A percentile compares a stretch with the other conserved stretches of the same genome.
Conservation (phyloP, 192 early-diverging fungal species). For the Phycomyces blakesleeanus region DNA sequence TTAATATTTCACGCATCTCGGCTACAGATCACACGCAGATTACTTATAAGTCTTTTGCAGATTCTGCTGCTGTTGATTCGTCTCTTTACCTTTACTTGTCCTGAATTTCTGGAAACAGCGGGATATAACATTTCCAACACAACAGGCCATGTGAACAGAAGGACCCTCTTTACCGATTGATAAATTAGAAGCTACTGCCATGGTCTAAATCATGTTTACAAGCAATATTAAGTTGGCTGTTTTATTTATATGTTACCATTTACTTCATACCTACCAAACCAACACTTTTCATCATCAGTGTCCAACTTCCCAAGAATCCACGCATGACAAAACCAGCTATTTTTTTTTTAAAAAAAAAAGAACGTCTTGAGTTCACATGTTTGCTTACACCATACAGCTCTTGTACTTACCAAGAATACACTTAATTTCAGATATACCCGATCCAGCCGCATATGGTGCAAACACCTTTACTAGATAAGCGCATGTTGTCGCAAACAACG, state of each 20-base stretch:
- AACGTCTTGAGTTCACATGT: too few species aligned
- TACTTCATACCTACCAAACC: slow-evolving; percentile 56
- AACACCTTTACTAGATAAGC: slow-evolving; percentile 72
- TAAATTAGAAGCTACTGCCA: slow-evolving; percentile 86
- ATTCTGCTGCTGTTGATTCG: neutral
- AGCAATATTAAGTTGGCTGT: neutral
- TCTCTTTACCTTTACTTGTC: slow-evolving; percentile 63
- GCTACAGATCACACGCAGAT: slow-evolving; percentile 31
- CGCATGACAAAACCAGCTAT: slow-evolving; percentile 88
- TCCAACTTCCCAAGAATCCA: slow-evolving; percentile 89
- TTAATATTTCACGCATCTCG: slow-evolving; percentile 78
- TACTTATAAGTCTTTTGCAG: too few species aligned
- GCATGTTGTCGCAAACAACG: slow-evolving; percentile 65
- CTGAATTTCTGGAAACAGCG: slow-evolving; percentile 76
- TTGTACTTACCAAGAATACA: slow-evolving; percentile 58
- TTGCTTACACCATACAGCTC: neutral
- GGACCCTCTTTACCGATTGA: slow-evolving; percentile 95
- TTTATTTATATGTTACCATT: too few species aligned
- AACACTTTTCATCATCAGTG: slow-evolving; percentile 87
- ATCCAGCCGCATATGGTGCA: slow-evolving; percentile 90
- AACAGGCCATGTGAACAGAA: slow-evolving; percentile 92
- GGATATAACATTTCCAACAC: slow-evolving; percentile 85
- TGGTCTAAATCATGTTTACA: slow-evolving; percentile 37
- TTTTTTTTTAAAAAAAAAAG: too few species aligned
- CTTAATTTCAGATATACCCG: slow-evolving; percentile 92